phyloP scores from a whole-genome alignment of 129 eudicot genomes.

The Logfia minima region DNA sequence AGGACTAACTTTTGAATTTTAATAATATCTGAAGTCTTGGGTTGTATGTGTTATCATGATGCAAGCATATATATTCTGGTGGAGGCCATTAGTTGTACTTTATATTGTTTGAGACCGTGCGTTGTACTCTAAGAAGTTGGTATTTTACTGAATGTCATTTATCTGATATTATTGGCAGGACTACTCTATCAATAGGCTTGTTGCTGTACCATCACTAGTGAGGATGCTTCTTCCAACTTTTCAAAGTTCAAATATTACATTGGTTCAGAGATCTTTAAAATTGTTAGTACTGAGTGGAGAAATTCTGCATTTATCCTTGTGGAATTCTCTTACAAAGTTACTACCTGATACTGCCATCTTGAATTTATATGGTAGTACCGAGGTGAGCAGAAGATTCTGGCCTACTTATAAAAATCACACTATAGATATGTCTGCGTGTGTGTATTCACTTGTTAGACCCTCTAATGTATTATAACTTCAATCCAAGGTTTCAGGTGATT shows the following conservation, averaged over 20 bases:
- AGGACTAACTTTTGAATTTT: no score
- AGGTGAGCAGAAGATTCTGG: conserved; percentile 51
- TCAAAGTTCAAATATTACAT: conserved; percentile 35
- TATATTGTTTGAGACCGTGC: no score
- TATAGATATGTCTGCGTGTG: background rate
- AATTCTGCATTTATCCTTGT: conserved; percentile 59
- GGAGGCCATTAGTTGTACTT: no score
- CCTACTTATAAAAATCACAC: conserved; percentile 6
- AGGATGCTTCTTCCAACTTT: conserved; percentile 65
- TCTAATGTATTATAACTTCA: conserved; percentile 23
- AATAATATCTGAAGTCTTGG: no score
- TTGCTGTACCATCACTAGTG: conserved; percentile 86
- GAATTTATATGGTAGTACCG: conserved; percentile 92
- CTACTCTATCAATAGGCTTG: conserved; percentile 68
- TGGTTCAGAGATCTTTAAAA: conserved; percentile 50
- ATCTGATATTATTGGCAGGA: conserved; percentile 47
- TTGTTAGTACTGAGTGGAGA: conserved; percentile 85
- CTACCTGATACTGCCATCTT: conserved; percentile 69
- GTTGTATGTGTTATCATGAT: no score
- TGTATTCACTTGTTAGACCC: background rate
- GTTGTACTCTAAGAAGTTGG: no score
- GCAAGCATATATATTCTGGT: no score
- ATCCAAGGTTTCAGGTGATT: conserved; percentile 88
- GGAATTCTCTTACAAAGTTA: conserved; percentile 53
- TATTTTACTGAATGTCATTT: background rate